Evolutionary conservation across 148 eudicot genomes (phyloP), one percentile per base, ranked within the genome.

Genomic region (Polygonum maritimum): DNA sequence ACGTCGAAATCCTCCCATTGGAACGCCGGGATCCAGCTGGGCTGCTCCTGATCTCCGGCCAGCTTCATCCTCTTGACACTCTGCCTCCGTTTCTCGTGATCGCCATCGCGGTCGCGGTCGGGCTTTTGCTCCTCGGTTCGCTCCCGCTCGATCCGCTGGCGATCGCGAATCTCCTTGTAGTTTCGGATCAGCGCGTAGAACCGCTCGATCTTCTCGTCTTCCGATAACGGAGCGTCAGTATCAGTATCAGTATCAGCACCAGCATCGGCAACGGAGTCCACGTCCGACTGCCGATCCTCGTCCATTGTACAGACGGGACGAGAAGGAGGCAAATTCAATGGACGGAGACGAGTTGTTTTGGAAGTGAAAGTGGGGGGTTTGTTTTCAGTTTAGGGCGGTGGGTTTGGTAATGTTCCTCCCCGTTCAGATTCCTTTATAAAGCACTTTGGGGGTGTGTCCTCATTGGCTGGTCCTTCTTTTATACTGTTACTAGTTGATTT

Each of bases 201-300:
- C 71, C 58, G 78, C 5, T 81, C 83, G 81, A 83, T 86, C 82
- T 84, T 86, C 44, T 74, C 57, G n/a, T 84, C 86, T 2, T 82
- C 81, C 35, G 70, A 63, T 4, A 51, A 4, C 57, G 4, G 19
- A 51, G 18, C 19, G 15, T 51, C 57, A 9, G 19, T 0, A 51
- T 51, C 57, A 9, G 19, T 0, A 14, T 10, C 14, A 14, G 51
- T 14, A 14, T 6, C 51, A 48, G 6, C 51, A 8, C 14, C 51
- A 48, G 14, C 51, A 3, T 48, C 57, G 21, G n/a, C 6, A 2
- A 6, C 57, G 57, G 5, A 4, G 3, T 15, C 57, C 16, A 1
- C 4, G 18, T 7, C 11, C 5, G 19, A 6, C 18, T 1, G 57
- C 16, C 16, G 57, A 51, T 16, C 57, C 19, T 16, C 7, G 0